These are phyloP conservation scores for Ophiosphaerella herpotricha DNA, from an alignment of 2,329 filamentous ascomycete genomes.

Conservation along the genomic window DNA sequence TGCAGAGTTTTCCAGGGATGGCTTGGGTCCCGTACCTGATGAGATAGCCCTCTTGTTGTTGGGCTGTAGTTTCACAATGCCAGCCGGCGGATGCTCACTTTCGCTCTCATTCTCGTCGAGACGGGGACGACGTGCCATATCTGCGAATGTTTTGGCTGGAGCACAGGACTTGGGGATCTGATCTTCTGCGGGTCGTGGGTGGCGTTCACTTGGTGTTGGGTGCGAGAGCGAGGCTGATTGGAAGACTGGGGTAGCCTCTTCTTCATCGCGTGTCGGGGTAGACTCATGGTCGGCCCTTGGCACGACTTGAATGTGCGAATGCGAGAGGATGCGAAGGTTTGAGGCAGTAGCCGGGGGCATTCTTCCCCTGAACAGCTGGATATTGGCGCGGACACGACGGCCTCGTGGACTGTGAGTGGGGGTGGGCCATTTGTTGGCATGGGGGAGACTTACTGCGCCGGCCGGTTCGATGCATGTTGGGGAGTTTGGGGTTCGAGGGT, in stretches of 20 bases:
- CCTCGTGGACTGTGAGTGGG: slow-evolving; percentile 9
- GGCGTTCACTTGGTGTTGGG: neutral
- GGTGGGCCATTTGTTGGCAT: neutral
- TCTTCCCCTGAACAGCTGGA: slow-evolving; percentile 15
- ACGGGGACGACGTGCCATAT: slow-evolving; percentile 35
- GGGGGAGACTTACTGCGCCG: slow-evolving; percentile 25
- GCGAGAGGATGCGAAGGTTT: slow-evolving; percentile 6
- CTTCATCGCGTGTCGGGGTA: neutral
- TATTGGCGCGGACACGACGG: slow-evolving; percentile 23
- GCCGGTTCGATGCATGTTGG: slow-evolving; percentile 1
- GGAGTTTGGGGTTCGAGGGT: too few species aligned
- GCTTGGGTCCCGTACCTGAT: too few species aligned
- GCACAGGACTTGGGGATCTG: neutral
- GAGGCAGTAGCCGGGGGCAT: slow-evolving; percentile 20
- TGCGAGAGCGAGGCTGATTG: slow-evolving; percentile 19
- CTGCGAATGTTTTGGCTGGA: slow-evolving; percentile 28
- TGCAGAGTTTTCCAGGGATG: too few species aligned
- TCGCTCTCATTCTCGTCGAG: slow-evolving; percentile 16
- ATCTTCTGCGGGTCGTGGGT: slow-evolving; percentile 1
- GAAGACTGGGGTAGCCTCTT: slow-evolving; percentile 15
- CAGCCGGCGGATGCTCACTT: slow-evolving; percentile 12
- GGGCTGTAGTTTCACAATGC: slow-evolving; percentile 29
- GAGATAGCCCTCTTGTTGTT: slow-evolving; percentile 12
- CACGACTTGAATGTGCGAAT: slow-evolving; percentile 33
- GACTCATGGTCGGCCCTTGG: slow-evolving; percentile 7